phyloP scores from a whole-genome alignment of 75 land plant species.

The Sequoia sempervirens region DNA sequence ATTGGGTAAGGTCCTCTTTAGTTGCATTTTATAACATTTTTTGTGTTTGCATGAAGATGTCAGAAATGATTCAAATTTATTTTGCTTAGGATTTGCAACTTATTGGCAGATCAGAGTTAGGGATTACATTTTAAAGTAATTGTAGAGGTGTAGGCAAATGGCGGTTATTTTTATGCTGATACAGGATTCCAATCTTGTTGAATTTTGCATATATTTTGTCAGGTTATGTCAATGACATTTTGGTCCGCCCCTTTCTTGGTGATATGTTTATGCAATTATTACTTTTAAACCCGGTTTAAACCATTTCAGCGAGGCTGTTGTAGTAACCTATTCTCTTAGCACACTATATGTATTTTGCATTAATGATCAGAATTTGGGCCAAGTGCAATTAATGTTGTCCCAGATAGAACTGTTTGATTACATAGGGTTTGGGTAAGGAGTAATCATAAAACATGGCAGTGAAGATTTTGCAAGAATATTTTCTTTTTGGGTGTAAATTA shows the following conservation, averaged over 20 bases:
- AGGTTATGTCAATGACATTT: not conserved
- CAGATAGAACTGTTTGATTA: not conserved
- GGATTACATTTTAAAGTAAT: not conserved
- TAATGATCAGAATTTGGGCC: not conserved
- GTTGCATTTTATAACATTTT: not conserved
- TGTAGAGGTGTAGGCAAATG: not conserved
- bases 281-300: not conserved
- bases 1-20: not conserved
- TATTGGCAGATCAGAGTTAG: not conserved
- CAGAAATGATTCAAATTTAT: not conserved
- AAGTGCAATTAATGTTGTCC: not conserved
- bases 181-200: not conserved
- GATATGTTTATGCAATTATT: not conserved
- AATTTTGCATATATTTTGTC: not conserved
- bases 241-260: not conserved
- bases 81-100: not conserved
- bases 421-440: not conserved
- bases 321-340: not conserved
- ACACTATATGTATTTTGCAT: not conserved
- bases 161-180: not conserved
- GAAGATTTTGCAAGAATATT: not conserved
- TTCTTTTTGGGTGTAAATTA: not conserved
- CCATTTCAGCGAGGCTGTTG: not conserved
- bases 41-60: not conserved
- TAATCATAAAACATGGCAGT: not conserved